Conservation (phyloP, 2,329 filamentous ascomycete genomes). For the Penicillium sp. region DNA sequence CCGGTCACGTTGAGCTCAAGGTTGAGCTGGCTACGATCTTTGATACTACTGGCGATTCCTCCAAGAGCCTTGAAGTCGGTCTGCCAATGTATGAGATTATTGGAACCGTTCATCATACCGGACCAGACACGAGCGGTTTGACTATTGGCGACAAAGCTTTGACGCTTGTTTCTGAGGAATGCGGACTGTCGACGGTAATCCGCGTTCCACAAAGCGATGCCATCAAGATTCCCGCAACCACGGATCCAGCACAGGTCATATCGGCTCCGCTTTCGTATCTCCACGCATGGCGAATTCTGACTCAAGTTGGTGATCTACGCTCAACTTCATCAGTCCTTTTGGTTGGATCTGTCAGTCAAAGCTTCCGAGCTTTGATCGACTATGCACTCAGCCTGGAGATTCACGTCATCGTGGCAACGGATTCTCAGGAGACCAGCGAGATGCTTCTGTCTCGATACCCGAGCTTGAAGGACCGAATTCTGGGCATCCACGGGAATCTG, state of each 20-base stretch:
- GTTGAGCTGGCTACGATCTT: conserved; percentile 15
- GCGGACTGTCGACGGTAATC: conserved; percentile 9
- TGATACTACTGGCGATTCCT: conserved; percentile 5
- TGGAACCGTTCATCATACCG: conserved; percentile 9
- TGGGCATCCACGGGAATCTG: conserved; percentile 9
- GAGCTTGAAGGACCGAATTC: conserved; percentile 6
- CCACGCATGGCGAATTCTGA: conserved; percentile 13
- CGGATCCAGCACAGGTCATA: conserved; percentile 7
- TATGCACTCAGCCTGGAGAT: conserved; percentile 13
- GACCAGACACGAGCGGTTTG: conserved; percentile 8
- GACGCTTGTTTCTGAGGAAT: conserved; percentile 8
- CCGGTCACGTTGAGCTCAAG: conserved; percentile 11
- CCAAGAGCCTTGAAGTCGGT: conserved; percentile 10
- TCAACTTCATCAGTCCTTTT: conserved; percentile 13
- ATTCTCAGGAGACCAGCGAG: conserved; percentile 6
- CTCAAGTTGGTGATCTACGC: conserved; percentile 9
- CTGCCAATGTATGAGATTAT: conserved; percentile 16
- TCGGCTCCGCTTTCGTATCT: conserved; percentile 15
- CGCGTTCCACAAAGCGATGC: conserved; percentile 10
- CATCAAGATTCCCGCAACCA: conserved; percentile 11
- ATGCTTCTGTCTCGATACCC: conserved; percentile 11
- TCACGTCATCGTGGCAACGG: conserved; percentile 14
- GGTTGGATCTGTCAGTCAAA: conserved; percentile 11
- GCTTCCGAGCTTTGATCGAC: conserved; percentile 14
- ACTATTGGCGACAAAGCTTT: conserved; percentile 14